Conservation (phyloP, 768 basidiomycete species). For the Amanita jacksonii region DNA sequence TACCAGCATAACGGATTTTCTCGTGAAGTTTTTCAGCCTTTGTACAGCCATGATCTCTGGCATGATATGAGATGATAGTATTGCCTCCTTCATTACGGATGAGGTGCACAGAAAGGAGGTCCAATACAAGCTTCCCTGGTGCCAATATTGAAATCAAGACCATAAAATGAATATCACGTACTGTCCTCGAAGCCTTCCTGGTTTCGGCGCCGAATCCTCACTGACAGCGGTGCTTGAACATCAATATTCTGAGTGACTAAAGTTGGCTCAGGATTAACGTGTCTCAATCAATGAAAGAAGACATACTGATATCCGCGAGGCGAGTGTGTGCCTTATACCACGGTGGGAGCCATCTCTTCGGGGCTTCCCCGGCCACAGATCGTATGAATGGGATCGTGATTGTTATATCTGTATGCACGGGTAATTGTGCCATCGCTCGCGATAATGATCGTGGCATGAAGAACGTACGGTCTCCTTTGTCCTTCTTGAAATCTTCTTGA, state of each 20-base stretch:
- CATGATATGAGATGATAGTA: conserved; percentile 44
- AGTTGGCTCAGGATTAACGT: no score
- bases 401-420: conserved; percentile 62
- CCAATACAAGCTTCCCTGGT: conserved; percentile 30
- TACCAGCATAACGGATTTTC: conserved; percentile 39
- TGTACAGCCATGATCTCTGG: conserved; percentile 26
- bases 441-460: not conserved
- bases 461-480: conserved; percentile 42
- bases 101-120: conserved; percentile 39
- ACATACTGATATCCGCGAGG: no score
- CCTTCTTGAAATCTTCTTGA: conserved; percentile 33
- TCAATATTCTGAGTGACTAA: no score
- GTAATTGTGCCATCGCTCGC: not conserved
- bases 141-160: no score
- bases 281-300: no score
- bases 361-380: conserved; percentile 20
- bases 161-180: no score
- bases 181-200: conserved; percentile 4
- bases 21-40: conserved; percentile 36
- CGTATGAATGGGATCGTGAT: conserved; percentile 47
- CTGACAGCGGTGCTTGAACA: no score
- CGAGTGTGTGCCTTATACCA: no score
- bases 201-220: conserved; percentile 9
- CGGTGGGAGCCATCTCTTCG: conserved; percentile 8
- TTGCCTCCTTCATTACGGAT: conserved; percentile 33